Base-by-base conservation (phyloP, 1,139 yeast species). In the Zygoascus hellenicus region DNA sequence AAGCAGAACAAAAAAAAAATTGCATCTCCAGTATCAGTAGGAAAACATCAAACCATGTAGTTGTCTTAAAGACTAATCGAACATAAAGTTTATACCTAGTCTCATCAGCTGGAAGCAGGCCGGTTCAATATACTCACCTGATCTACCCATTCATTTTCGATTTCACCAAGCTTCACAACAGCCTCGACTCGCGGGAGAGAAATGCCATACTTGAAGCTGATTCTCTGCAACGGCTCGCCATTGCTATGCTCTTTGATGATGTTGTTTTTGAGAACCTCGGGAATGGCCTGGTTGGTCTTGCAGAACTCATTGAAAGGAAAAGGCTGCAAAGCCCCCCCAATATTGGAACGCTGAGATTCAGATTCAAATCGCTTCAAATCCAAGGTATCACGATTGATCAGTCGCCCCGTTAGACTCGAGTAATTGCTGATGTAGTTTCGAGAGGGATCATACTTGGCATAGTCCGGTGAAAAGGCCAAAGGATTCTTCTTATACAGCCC, bases 151-250 rank as follows among this genome's bases (percentile, higher is more conserved):
- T 74, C 68, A 54, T 75, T 67, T 67, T 89, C 95, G 49, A 89
- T 75, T 38, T 70, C 71, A 52, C 76, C 72, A 56, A 92, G 75
- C 63, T 78, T 80, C 28, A 86, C 71, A 52, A 90, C 74, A 14
- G 97, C 97, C 61, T 89, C 96, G 30, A 92, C 75, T 64, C 97
- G 77, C 48, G 89, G 86, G 54, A 89, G 77, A 60, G 87, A 85
- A 52, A 92, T 72, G 5, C 95, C 92, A 59, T 81, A 83, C 59
- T 78, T 80, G 56, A 83, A 80, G 13, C 97, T 92, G 46, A 86
- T 80, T 57, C 81, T 83, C 64, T 86, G 95, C 32, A 80, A 69
- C 44, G 83, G 76, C 34, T 79, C 78, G 35, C 76, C 74, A 37
- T 68, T 70, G 28, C 68, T 70, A 48, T 81, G 72, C 48, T 80